Percentiles rank a stretch among this genome's conserved stretches.
Evolutionary conservation across 495 filamentous ascomycete species (phyloP).

Genomic region (Staphylotrichum tortipilum): DNA sequence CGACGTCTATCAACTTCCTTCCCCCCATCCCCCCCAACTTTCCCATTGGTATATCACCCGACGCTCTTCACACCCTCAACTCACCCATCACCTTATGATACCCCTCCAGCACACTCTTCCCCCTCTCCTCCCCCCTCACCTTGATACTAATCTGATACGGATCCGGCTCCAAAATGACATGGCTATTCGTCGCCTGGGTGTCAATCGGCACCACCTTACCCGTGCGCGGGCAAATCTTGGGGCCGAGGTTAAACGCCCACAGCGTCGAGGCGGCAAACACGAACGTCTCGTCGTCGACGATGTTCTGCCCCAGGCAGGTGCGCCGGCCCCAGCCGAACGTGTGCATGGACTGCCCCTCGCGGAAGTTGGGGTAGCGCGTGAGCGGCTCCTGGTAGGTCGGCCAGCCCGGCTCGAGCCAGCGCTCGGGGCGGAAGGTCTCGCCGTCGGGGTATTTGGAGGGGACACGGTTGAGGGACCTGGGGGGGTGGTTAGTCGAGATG

Average conservation of each 20-base stretch:
- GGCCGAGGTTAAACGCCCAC: constrained; percentile 43
- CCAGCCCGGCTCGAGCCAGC: constrained; percentile 44
- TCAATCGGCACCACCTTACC: constrained; percentile 38
- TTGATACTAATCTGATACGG: constrained; percentile 34
- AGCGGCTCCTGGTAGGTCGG: constrained; percentile 49
- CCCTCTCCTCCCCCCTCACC: constrained; percentile 27
- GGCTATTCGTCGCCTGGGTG: constrained; percentile 40
- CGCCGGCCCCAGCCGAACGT: constrained; percentile 57
- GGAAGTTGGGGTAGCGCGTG: constrained; percentile 44
- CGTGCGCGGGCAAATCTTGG: constrained; percentile 32
- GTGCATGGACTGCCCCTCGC: constrained; percentile 40
- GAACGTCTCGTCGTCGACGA: constrained; percentile 53
- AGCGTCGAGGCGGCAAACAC: constrained; percentile 39
- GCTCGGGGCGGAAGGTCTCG: constrained; percentile 46
- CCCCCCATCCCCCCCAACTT: too few species aligned
- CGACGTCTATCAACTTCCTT: too few species aligned
- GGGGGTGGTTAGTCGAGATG: too few species aligned
- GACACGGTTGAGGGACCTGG: constrained; percentile 45
- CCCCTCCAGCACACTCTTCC: constrained; percentile 25
- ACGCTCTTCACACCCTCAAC: constrained; percentile 22
- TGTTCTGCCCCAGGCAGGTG: constrained; percentile 51
- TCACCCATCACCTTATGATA: constrained; percentile 27
- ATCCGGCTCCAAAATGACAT: constrained; percentile 41
- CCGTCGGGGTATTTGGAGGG: constrained; percentile 43
- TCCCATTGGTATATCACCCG: too few species aligned